These are phyloP conservation scores for Suillus plorans DNA, from an alignment of 768 basidiomycete species.

Conservation along the genomic window DNA sequence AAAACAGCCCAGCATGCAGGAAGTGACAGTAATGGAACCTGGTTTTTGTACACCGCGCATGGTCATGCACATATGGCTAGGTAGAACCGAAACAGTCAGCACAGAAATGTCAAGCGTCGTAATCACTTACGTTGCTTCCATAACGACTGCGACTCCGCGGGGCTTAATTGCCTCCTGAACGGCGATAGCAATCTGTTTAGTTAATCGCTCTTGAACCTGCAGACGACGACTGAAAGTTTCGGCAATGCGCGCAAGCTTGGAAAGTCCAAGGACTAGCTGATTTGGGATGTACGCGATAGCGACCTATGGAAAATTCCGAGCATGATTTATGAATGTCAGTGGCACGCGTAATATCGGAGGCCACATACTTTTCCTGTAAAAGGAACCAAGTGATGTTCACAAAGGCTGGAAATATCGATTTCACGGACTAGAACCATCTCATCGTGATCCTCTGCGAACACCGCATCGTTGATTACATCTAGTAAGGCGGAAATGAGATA, in stretches of 20 bases:
- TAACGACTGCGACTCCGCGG: conserved; percentile 96
- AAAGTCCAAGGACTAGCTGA: conserved; percentile 88
- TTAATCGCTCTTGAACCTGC: conserved; percentile 96
- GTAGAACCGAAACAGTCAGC: conserved; percentile 13
- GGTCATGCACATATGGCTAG: conserved; percentile 96
- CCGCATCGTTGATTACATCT: conserved; percentile 99
- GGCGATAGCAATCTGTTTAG: conserved; percentile 97
- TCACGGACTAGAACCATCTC: conserved; percentile 99
- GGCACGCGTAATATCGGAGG: neutral
- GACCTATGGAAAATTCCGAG: conserved; percentile 52
- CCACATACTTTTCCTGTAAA: conserved; percentile 90
- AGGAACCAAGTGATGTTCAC: conserved; percentile 98
- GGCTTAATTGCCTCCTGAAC: conserved; percentile 98
- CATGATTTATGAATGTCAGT: conserved; percentile 21
- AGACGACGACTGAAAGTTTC: conserved; percentile 95
- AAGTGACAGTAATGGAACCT: conserved; percentile 91
- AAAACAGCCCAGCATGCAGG: conserved; percentile 98
- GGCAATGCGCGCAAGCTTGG: conserved; percentile 94
- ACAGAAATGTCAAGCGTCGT: conserved; percentile 11
- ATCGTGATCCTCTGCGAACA: conserved; percentile 98
- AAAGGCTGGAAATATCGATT: conserved; percentile 95
- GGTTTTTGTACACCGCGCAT: conserved; percentile 99
- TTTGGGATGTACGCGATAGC: conserved; percentile 98
- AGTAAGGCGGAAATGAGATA: conserved; percentile 15
- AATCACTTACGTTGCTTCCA: conserved; percentile 91